phyloP scores from a whole-genome alignment of 305 asterid species.

The Fraxinus nigra region DNA sequence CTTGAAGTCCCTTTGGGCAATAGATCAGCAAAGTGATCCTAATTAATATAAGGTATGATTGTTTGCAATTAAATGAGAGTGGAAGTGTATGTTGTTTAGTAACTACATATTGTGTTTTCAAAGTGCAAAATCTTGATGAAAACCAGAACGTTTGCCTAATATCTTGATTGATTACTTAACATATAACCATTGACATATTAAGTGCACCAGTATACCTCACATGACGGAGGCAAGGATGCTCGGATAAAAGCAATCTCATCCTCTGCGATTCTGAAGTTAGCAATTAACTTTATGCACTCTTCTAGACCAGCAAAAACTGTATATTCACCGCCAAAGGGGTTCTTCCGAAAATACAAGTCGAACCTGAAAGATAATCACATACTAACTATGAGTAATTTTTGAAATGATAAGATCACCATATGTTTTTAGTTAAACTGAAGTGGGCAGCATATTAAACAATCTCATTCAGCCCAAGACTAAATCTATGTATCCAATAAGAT shows the following conservation, averaged over 20 bases:
- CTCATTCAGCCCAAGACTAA: background rate
- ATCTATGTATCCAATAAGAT: background rate
- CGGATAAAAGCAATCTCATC: slow-evolving; percentile 75
- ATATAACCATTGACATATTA: slow-evolving; percentile 10
- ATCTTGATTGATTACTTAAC: slow-evolving; percentile 15
- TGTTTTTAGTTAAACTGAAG: background rate
- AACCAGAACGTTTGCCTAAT: background rate
- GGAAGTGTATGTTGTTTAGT: background rate
- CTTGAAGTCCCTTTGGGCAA: background rate
- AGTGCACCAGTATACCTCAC: slow-evolving; percentile 60
- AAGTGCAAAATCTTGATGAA: background rate
- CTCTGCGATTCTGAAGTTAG: slow-evolving; percentile 64
- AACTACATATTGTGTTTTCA: background rate
- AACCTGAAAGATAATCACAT: slow-evolving; percentile 51
- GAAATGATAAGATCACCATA: background rate
- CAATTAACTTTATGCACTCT: slow-evolving; percentile 82
- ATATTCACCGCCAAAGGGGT: slow-evolving; percentile 92
- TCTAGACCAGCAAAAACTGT: slow-evolving; percentile 94
- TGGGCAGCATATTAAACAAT: background rate
- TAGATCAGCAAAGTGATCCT: background rate
- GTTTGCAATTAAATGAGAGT: background rate
- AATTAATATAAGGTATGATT: background rate
- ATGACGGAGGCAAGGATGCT: slow-evolving; percentile 60
- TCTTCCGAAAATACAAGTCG: slow-evolving; percentile 72
- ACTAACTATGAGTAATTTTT: slow-evolving; percentile 16